Percentiles rank a stretch among this genome's conserved stretches.
Conservation (phyloP, 371 early-diverging fungal species). For the Batrachochytrium dendrobatidis region DNA sequence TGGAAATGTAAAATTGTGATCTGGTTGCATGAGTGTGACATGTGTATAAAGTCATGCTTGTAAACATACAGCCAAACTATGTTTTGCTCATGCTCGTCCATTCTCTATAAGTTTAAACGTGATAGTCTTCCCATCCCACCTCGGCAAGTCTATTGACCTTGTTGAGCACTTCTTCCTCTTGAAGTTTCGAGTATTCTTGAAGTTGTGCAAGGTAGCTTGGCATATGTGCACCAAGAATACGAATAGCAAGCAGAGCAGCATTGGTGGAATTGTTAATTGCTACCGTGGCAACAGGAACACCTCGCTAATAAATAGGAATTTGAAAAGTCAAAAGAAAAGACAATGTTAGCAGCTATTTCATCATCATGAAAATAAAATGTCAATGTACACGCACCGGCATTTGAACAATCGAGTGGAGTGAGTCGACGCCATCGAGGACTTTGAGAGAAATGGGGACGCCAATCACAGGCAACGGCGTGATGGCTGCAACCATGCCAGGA, state of each 20-base stretch:
- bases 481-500: slow-evolving; percentile 96
- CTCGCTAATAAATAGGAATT: slow-evolving; percentile 59
- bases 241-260: slow-evolving; percentile 88
- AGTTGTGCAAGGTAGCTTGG: slow-evolving; percentile 69
- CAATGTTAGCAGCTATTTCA: neutral
- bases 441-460: slow-evolving; percentile 94
- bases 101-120: neutral
- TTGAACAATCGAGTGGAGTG: slow-evolving; percentile 92
- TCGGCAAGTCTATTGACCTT: slow-evolving; percentile 72
- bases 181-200: slow-evolving; percentile 62
- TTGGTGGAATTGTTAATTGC: slow-evolving; percentile 95
- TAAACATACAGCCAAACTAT: too few species aligned
- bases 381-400: slow-evolving; percentile 91
- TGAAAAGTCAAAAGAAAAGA: neutral
- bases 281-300: slow-evolving; percentile 94
- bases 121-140: slow-evolving; percentile 68
- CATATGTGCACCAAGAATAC: slow-evolving; percentile 76
- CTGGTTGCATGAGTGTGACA: too few species aligned
- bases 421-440: slow-evolving; percentile 90
- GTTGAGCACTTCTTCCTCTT: slow-evolving; percentile 74
- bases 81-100: too few species aligned
- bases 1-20: too few species aligned
- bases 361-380: slow-evolving; percentile 2
- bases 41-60: neutral
- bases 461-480: slow-evolving; percentile 92